Percentiles rank a stretch among this genome's conserved stretches.
These are phyloP conservation scores for Lichtheimia ornata DNA, from an alignment of 371 early-diverging fungal genomes.

Conservation along the genomic window DNA sequence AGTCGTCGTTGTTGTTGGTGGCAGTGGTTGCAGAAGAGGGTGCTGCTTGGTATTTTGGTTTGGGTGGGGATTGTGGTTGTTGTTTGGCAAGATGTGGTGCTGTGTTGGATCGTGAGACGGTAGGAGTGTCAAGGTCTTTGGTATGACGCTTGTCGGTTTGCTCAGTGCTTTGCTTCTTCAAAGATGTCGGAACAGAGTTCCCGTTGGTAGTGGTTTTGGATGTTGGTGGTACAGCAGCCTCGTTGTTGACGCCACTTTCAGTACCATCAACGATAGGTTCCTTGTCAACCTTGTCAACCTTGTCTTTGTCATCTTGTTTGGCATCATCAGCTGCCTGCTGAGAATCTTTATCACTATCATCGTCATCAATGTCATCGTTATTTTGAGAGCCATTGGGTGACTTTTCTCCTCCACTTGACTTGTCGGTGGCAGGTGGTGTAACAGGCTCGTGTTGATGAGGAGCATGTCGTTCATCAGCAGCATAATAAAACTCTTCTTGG, in stretches of 20 bases:
- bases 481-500: conserved; percentile 14
- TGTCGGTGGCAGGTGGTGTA: conserved; percentile 6
- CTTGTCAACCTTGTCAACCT: not conserved
- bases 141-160: not conserved
- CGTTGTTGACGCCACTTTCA: not conserved
- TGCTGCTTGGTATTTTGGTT: conserved; percentile 1
- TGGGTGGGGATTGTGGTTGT: not conserved
- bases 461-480: conserved; percentile 1
- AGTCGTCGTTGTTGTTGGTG: conserved; percentile 3
- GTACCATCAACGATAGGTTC: not conserved
- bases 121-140: not conserved
- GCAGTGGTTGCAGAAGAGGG: not conserved
- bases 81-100: not conserved
- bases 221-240: conserved; percentile 1
- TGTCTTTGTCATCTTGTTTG: not conserved
- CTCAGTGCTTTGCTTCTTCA: no score
- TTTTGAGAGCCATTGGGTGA: conserved; percentile 3
- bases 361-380: not conserved
- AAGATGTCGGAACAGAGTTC: no score
- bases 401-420: not conserved
- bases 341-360: not conserved
- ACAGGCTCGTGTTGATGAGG: not conserved
- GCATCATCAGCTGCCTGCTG: not conserved
- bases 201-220: not conserved
- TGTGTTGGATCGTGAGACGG: not conserved